These are phyloP conservation scores for Darksidea phi DNA, from an alignment of 495 filamentous ascomycete genomes.

Conservation along the genomic window DNA sequence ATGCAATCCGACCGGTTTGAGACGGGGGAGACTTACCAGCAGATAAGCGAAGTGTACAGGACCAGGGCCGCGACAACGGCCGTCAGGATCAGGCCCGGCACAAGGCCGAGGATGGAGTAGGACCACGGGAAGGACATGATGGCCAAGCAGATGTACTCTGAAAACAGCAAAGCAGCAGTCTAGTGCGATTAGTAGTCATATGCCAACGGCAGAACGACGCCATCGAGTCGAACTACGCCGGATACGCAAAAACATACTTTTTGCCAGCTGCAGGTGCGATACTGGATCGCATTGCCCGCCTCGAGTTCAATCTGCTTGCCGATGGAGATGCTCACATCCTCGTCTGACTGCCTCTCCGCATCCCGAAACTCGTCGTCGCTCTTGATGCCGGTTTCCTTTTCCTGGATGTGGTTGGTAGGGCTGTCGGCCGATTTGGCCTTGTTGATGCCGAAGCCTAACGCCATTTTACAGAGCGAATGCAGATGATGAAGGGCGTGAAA, in stretches of 20 bases:
- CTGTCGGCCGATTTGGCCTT: slow-evolving; percentile 14
- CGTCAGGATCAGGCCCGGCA: slow-evolving; percentile 83
- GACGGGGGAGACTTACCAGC: slow-evolving; percentile 56
- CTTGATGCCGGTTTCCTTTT: neutral
- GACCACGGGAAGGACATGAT: slow-evolving; percentile 95
- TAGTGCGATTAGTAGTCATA: slow-evolving; percentile 39
- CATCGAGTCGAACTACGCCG: neutral
- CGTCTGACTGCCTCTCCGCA: neutral
- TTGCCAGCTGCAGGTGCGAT: slow-evolving; percentile 85
- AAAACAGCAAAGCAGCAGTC: slow-evolving; percentile 84
- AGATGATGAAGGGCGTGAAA: slow-evolving; percentile 41
- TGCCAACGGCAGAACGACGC: neutral
- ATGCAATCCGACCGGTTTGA: neutral
- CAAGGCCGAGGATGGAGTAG: slow-evolving; percentile 79
- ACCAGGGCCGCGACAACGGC: slow-evolving; percentile 71
- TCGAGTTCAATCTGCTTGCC: slow-evolving; percentile 77
- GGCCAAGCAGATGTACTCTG: slow-evolving; percentile 88
- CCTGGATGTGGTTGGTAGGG: neutral
- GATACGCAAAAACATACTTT: slow-evolving; percentile 60
- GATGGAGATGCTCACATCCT: slow-evolving; percentile 48
- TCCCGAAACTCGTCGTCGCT: neutral
- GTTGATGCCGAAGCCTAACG: slow-evolving; percentile 43
- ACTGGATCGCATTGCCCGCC: slow-evolving; percentile 76
- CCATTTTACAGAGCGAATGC: slow-evolving; percentile 54
- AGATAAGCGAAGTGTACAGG: slow-evolving; percentile 77